Conservation (phyloP, 345 rosid species). For the Dipteronia sinensis region DNA sequence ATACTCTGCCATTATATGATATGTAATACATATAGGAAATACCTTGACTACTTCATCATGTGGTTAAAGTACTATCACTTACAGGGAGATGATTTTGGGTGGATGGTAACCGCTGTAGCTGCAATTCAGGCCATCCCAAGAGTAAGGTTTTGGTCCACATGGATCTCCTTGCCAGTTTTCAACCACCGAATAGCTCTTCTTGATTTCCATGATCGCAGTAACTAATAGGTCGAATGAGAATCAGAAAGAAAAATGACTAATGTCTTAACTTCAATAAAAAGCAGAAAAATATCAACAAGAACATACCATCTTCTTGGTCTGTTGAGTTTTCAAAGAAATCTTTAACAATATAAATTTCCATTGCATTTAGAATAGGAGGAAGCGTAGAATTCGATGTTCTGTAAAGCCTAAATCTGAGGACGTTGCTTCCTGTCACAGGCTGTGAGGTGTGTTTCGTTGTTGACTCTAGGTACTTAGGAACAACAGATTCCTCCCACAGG, state of each 20-base stretch:
- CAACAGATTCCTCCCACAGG: conserved; percentile 1
- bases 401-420: conserved; percentile 17
- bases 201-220: conserved; percentile 30
- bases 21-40: background rate
- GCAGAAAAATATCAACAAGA: background rate
- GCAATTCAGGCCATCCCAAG: conserved; percentile 39
- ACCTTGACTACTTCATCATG: too few relatives aligned
- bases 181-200: conserved; percentile 15
- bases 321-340: conserved; percentile 23
- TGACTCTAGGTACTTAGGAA: conserved; percentile 17
- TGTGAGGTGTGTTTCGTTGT: conserved; percentile 9
- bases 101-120: conserved; percentile 30
- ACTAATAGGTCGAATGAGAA: conserved; percentile 11
- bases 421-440: conserved; percentile 28
- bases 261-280: background rate
- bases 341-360: conserved; percentile 26
- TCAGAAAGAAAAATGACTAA: background rate
- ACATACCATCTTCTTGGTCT: conserved; percentile 31
- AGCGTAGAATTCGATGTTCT: conserved; percentile 29
- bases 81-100: conserved; percentile 33
- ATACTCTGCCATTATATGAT: too few relatives aligned
- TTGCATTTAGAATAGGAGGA: conserved; percentile 38
- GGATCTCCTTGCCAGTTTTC: conserved; percentile 41
- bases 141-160: conserved; percentile 11
- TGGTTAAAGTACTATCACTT: conserved; percentile 4